Base-by-base conservation (phyloP, 176 grass and related monocot genomes). In the Areca catechu region DNA sequence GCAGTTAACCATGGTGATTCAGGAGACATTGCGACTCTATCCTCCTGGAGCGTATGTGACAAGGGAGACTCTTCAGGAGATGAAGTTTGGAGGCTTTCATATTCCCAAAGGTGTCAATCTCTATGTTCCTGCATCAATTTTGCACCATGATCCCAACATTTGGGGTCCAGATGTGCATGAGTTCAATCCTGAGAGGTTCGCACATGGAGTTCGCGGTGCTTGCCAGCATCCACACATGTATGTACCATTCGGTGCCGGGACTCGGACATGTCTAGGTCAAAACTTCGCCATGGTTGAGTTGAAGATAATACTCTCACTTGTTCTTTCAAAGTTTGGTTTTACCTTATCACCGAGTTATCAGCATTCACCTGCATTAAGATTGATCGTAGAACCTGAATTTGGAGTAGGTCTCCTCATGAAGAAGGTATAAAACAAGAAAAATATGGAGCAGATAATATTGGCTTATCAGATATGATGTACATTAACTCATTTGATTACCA, bases 241-340 rank as follows among this genome's bases (percentile, higher is more conserved):
- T 74, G 61, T 96, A 63, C 92, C 86, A 21, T 96, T 96, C 69
- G 92, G 86, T 1, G 74, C 86, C 17, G 92, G 92, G 28, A 79
- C 83, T n/a, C 83, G 92, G 48, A 96, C 92, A 53, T 96, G 92
- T 71, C 92, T 96, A 15, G 92, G 92, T 16, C 92, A 96, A 20
- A 89, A 79, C 20, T 96, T 96, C 53, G 92, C 92, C 23, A 96
- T 87, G 69, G 72, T 80, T 29, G 92, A 96, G 73, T 80, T 96
- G 24, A 96, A 96, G 79, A 84, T 88, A 57, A 61, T 90, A 56
- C 80, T 96, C 57, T 90, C 83, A 58, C 77, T 83, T 16, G 79
- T 96, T 48, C 55, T 96, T 49, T 87, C 80, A 24, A 84, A 87
- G 68, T 96, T 96, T 65, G 49, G 16, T 58, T 68, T 88, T 59